Evolutionary conservation across 768 basidiomycete genomes (phyloP).

Genomic region (Boletus sp.): DNA sequence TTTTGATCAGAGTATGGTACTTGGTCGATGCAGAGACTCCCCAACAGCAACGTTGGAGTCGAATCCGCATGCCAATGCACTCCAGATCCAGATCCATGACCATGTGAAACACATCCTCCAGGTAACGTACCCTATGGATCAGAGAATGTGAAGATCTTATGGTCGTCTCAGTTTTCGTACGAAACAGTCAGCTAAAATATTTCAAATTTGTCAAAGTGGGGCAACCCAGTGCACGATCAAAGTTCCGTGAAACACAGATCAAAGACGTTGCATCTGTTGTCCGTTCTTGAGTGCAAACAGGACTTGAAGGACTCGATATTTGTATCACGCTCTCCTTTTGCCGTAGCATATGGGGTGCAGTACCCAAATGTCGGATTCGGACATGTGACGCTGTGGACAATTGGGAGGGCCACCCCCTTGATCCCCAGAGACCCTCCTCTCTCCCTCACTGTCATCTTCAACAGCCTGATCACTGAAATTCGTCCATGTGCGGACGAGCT

Average conservation of each 20-base stretch:
- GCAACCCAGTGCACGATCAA: neutral
- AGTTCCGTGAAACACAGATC: neutral
- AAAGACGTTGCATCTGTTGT: neutral
- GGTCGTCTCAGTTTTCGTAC: neutral
- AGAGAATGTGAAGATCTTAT: neutral
- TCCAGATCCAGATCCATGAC: slow-evolving; percentile 19
- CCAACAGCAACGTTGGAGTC: neutral
- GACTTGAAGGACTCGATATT: too few relatives aligned
- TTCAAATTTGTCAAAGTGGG: neutral
- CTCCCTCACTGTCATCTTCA: too few relatives aligned
- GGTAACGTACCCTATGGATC: neutral
- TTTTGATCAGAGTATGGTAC: slow-evolving; percentile 20
- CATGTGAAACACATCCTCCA: slow-evolving; percentile 3
- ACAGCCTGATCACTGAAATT: too few relatives aligned
- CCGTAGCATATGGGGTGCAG: neutral
- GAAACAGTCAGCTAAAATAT: neutral
- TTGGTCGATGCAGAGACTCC: neutral
- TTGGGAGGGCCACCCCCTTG: too few relatives aligned
- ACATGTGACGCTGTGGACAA: too few relatives aligned
- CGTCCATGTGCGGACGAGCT: too few relatives aligned
- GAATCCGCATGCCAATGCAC: neutral
- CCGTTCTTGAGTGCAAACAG: neutral
- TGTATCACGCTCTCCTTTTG: neutral
- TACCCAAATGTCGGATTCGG: neutral
- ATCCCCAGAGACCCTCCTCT: too few relatives aligned